Conservation (phyloP, 2,329 filamentous ascomycete species). For the Alternaria angustiovoidea region DNA sequence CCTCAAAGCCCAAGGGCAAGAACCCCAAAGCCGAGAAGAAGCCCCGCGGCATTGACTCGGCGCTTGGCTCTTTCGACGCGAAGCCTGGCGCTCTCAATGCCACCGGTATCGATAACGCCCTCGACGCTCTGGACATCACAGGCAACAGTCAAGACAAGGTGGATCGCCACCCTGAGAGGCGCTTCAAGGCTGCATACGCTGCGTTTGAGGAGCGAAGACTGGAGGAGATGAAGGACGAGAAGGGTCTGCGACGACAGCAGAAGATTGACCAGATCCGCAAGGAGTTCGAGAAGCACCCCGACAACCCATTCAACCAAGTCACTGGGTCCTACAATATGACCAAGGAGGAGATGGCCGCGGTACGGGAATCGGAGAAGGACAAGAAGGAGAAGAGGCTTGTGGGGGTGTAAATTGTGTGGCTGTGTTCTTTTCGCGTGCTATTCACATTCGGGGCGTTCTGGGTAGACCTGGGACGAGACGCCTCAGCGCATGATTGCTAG, state of each 20-base stretch:
- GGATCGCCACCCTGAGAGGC: constrained; percentile 86
- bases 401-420: constrained; percentile 21
- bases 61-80: constrained; percentile 54
- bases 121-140: constrained; percentile 82
- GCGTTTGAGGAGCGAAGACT: constrained; percentile 83
- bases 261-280: constrained; percentile 83
- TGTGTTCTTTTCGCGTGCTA: constrained; percentile 12
- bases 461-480: constrained; percentile 23
- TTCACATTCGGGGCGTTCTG: constrained; percentile 17
- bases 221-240: constrained; percentile 85
- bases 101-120: constrained; percentile 88
- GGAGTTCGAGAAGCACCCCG: constrained; percentile 93
- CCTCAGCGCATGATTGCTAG: constrained; percentile 1
- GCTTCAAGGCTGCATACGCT: constrained; percentile 85
- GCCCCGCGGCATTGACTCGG: constrained; percentile 72
- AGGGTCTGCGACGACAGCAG: constrained; percentile 82
- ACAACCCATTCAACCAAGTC: constrained; percentile 95
- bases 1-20: constrained; percentile 70
- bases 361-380: constrained; percentile 71
- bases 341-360: constrained; percentile 75
- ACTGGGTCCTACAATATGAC: constrained; percentile 77
- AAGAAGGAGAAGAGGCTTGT: constrained; percentile 78
- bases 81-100: constrained; percentile 72
- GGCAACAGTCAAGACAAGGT: constrained; percentile 71
- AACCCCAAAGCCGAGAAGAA: constrained; percentile 69